These are phyloP conservation scores for Globisporangium parvum DNA, from an alignment of 352 stramenopile genomes.

Conservation along the genomic window DNA sequence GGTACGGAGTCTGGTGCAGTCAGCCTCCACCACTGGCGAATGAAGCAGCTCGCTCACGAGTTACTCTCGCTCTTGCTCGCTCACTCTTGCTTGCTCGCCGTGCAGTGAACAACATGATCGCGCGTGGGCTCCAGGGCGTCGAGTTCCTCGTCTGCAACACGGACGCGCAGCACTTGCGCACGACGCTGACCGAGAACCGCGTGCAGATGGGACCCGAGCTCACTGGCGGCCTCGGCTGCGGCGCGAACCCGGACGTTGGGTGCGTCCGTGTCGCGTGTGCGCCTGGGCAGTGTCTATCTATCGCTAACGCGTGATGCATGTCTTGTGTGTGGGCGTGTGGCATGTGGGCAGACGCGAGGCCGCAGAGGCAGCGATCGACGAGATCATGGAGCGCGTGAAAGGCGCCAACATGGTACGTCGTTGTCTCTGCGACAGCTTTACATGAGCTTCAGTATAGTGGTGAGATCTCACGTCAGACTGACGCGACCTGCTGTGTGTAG, in stretches of 20 bases:
- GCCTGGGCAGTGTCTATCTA: neutral
- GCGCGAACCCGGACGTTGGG: slow-evolving; percentile 79
- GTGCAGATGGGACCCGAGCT: slow-evolving; percentile 87
- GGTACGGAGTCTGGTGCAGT: slow-evolving; percentile 18
- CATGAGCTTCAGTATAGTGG: neutral
- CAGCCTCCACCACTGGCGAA: neutral
- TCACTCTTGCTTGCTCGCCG: no score
- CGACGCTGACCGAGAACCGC: slow-evolving; percentile 87
- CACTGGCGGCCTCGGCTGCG: slow-evolving; percentile 76
- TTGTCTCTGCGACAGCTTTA: neutral
- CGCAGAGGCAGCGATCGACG: slow-evolving; percentile 68
- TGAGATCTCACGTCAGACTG: neutral
- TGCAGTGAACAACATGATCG: slow-evolving; percentile 88
- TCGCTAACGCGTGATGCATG: neutral
- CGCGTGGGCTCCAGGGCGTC: slow-evolving; percentile 70
- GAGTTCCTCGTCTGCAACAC: slow-evolving; percentile 91
- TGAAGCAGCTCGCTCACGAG: neutral
- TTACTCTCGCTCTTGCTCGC: neutral
- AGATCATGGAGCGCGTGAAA: slow-evolving; percentile 83
- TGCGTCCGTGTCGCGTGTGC: slow-evolving; percentile 10
- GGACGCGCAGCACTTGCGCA: slow-evolving; percentile 87
- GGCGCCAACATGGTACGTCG: slow-evolving; percentile 76
- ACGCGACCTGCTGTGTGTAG: slow-evolving; percentile 19
- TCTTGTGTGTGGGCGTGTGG: slow-evolving; percentile 3
- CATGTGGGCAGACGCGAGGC: slow-evolving; percentile 45